Percentiles rank a stretch among this genome's conserved stretches.
These are phyloP conservation scores for Cyclospora cayetanensis DNA, from an alignment of 169 alveolate genomes.

Conservation along the genomic window DNA sequence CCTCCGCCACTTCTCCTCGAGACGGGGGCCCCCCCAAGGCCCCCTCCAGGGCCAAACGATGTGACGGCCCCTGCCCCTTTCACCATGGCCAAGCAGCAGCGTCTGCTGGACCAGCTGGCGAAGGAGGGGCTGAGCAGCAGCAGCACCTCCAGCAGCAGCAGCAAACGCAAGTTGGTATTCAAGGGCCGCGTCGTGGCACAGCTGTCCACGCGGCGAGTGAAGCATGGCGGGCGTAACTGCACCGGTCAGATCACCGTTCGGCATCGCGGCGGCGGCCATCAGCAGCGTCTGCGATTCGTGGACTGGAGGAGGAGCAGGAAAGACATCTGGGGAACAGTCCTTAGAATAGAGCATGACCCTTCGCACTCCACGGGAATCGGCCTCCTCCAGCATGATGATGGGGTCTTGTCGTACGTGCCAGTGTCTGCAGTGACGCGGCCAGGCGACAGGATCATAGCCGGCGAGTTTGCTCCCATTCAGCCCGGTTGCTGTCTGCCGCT, in stretches of 20 bases:
- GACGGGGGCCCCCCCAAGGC: neutral
- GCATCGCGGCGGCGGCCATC: slow-evolving; percentile 91
- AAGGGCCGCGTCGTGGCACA: slow-evolving; percentile 85
- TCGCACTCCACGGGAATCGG: slow-evolving; percentile 44
- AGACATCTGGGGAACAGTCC: slow-evolving; percentile 88
- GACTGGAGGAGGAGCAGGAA: slow-evolving; percentile 90
- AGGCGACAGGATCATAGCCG: slow-evolving; percentile 87
- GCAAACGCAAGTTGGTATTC: neutral
- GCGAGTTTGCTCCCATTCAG: slow-evolving; percentile 85
- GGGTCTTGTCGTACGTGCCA: slow-evolving; percentile 89
- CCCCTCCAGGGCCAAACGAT: neutral
- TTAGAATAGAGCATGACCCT: slow-evolving; percentile 70
- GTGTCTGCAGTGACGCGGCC: slow-evolving; percentile 89
- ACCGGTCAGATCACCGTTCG: slow-evolving; percentile 74
- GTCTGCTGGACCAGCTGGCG: slow-evolving; percentile 6
- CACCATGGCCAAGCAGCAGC: slow-evolving; percentile 60
- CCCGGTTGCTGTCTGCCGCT: slow-evolving; percentile 91
- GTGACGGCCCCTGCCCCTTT: neutral
- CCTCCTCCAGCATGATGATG: slow-evolving; percentile 89
- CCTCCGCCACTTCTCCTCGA: neutral
- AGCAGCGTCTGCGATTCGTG: slow-evolving; percentile 87
- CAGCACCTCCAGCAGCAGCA: slow-evolving; percentile 5
- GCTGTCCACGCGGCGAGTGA: slow-evolving; percentile 82
- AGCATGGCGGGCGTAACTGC: slow-evolving; percentile 85
- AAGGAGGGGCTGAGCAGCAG: neutral